Conservation (phyloP, 2,329 filamentous ascomycete genomes). For the Pseudomassariella vexata region DNA sequence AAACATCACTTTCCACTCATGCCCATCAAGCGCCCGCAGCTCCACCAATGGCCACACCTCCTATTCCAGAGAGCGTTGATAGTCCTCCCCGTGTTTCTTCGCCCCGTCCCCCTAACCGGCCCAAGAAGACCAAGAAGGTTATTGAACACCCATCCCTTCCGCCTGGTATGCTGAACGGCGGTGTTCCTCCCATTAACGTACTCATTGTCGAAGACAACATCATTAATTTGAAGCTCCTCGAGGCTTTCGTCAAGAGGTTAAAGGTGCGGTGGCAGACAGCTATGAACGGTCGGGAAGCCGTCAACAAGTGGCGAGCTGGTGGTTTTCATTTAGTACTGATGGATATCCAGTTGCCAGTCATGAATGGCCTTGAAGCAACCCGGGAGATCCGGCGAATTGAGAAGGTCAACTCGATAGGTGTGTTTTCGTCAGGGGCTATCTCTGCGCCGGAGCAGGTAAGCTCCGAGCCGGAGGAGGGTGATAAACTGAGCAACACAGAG, state of each 20-base stretch:
- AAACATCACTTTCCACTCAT: constrained; percentile 27
- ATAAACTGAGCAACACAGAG: constrained; percentile 60
- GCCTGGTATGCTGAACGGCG: constrained; percentile 67
- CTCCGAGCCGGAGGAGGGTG: constrained; percentile 53
- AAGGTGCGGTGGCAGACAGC: constrained; percentile 98
- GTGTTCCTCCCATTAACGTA: constrained; percentile 92
- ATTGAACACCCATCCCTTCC: constrained; percentile 40
- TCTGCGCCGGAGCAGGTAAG: constrained; percentile 44
- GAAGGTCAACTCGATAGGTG: constrained; percentile 84
- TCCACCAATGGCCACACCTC: constrained; percentile 42
- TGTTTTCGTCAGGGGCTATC: constrained; percentile 67
- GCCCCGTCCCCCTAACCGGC: constrained; percentile 39
- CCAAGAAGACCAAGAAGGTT: constrained; percentile 49
- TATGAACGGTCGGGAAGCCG: constrained; percentile 88
- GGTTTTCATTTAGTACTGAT: constrained; percentile 96
- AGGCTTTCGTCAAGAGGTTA: constrained; percentile 91
- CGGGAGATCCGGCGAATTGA: constrained; percentile 90
- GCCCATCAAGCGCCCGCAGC: constrained; percentile 30
- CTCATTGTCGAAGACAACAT: constrained; percentile 98
- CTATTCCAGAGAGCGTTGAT: constrained; percentile 51
- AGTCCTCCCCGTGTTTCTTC: constrained; percentile 45
- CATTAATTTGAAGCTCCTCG: constrained; percentile 89
- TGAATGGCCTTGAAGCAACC: constrained; percentile 92
- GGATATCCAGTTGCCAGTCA: constrained; percentile 96
- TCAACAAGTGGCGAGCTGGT: constrained; percentile 85